Conservation (phyloP, 2,329 filamentous ascomycete species). For the Magnaporthiopsis incrustans region DNA sequence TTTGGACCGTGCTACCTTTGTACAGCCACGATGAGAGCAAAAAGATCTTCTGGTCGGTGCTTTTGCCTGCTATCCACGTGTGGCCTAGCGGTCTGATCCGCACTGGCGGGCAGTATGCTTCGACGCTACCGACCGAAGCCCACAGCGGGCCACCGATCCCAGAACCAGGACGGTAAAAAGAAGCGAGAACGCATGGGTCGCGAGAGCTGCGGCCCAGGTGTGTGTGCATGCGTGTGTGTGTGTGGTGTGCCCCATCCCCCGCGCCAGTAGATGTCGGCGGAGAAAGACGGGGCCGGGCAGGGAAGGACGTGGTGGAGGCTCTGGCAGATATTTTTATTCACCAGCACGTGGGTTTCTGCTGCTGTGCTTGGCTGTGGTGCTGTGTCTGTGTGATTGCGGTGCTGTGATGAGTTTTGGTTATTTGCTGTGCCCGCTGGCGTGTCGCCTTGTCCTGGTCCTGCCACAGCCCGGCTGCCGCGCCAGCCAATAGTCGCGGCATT, state of each 20-base stretch:
- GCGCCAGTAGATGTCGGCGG: too few relatives aligned
- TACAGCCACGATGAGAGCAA: background rate
- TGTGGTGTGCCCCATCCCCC: too few relatives aligned
- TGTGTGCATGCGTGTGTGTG: background rate
- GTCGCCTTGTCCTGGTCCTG: background rate
- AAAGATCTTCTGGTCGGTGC: too few relatives aligned
- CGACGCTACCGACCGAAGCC: background rate
- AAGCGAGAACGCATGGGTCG: background rate
- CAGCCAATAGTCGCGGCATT: background rate
- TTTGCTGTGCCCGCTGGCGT: background rate
- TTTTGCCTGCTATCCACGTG: too few relatives aligned
- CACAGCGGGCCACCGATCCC: background rate
- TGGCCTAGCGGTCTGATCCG: background rate
- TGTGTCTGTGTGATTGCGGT: background rate
- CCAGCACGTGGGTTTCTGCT: background rate
- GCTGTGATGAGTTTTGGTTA: background rate
- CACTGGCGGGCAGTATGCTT: background rate
- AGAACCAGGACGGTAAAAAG: background rate
- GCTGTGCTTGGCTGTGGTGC: background rate
- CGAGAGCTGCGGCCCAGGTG: background rate
- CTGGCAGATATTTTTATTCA: slow-evolving; percentile 1
- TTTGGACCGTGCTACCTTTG: background rate
- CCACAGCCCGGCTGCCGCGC: background rate
- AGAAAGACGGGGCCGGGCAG: background rate
- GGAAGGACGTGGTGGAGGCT: background rate